Evolutionary conservation across 306 rosid species (phyloP), one percentile per base, ranked within the genome.

Genomic region (Cucurbita moschata): DNA sequence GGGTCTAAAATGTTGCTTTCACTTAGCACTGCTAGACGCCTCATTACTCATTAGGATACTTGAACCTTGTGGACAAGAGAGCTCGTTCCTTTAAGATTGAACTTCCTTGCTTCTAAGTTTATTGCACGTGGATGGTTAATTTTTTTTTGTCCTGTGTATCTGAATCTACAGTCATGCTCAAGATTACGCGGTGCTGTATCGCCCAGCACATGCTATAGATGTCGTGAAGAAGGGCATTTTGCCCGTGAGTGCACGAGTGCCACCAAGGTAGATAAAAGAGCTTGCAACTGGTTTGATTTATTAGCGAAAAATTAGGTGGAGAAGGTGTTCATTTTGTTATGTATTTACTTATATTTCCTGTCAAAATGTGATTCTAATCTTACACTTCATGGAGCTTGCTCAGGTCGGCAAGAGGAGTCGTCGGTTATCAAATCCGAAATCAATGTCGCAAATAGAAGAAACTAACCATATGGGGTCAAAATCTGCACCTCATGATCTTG

Each of bases 171-270:
- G 96, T 89, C 91, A 50, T 91, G 96, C 53, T 21, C 84, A 38
- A 87, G 85, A 82, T 46, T 79, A 72, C 85, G 40, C 4, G 80
- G 69, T 78, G 81, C 81, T 35, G 82, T 77, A 47, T 69, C 87
- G 0, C 79, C 84, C 76, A 87, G 84, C 78, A 80, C 86, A 65
- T 95, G 99, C 84, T 91, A 42, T 73, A 89, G 63, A 79, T 95
- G 99, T 69, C 89, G 91, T 43, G 96, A 87, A 76, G 90, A 47
- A 74, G 99, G 99, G 72, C 99, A 95, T 88, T 84, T 91, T 79
- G 97, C 99, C 30, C 87, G 97, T 65, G 98, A 90, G 75, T 92
- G 98, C 83, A 60, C 69, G 43, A 85, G 71, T 83, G 75, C 78
- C 51, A 10, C 76, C 1, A 83, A 81, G 88, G 94, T 89, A 79